Conservation (phyloP, 2,329 filamentous ascomycete genomes). For the Aciculosporium take region DNA sequence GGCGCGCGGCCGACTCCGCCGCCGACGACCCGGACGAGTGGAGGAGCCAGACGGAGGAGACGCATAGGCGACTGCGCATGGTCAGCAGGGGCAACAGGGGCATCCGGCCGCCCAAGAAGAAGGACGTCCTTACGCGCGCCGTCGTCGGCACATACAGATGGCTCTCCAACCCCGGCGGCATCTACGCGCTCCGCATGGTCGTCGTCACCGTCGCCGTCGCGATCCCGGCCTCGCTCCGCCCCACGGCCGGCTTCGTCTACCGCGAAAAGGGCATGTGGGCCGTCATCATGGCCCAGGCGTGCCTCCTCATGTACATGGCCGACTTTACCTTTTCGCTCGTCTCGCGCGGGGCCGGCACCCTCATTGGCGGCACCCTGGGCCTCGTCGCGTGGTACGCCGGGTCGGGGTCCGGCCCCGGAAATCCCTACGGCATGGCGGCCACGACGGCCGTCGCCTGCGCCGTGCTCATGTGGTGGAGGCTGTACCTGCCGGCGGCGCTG, state of each 20-base stretch:
- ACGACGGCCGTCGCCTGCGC: constrained; percentile 25
- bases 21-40: constrained; percentile 10
- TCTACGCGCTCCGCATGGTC: constrained; percentile 34
- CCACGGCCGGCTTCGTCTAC: constrained; percentile 34
- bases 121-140: constrained; percentile 11
- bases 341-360: constrained; percentile 25
- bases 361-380: constrained; percentile 32
- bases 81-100: constrained; percentile 16
- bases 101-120: constrained; percentile 4
- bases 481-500: constrained; percentile 18
- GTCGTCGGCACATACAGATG: constrained; percentile 23
- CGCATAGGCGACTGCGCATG: constrained; percentile 20
- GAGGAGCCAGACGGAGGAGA: constrained; percentile 19
- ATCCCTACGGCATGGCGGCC: constrained; percentile 34
- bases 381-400: constrained; percentile 37
- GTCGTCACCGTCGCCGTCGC: constrained; percentile 28
- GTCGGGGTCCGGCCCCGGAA: constrained; percentile 31
- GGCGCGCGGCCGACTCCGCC: constrained; percentile 8
- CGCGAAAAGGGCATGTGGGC: constrained; percentile 38
- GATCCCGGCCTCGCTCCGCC: constrained; percentile 27
- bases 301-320: constrained; percentile 32
- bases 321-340: constrained; percentile 34
- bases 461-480: constrained; percentile 21
- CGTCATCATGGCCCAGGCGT: constrained; percentile 35
- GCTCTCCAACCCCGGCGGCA: constrained; percentile 27